A percentile compares a stretch with the other conserved stretches of the same genome.
Evolutionary conservation across 148 eudicot genomes (phyloP).

Genomic region (Nepenthes gracilis): DNA sequence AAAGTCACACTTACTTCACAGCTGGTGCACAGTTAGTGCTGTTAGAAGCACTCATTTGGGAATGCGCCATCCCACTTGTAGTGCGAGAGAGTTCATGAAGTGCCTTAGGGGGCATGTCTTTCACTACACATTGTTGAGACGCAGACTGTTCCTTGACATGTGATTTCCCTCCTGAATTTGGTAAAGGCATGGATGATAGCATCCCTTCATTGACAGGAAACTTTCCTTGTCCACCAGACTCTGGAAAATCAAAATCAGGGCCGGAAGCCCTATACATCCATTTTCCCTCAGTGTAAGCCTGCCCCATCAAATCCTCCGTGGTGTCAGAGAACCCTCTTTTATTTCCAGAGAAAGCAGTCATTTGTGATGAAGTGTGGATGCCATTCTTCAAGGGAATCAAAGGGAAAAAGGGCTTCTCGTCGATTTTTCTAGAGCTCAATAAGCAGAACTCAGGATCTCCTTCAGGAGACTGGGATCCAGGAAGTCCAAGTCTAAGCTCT

Average conservation of each 20-base stretch:
- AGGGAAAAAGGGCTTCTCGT: conserved; percentile 77
- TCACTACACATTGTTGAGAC: conserved; percentile 17
- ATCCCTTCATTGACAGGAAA: conserved; percentile 8
- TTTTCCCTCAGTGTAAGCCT: conserved; percentile 26
- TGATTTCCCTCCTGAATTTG: conserved; percentile 5
- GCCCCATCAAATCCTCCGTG: conserved; percentile 24
- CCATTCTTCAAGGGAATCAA: conserved; percentile 65
- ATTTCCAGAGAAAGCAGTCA: conserved; percentile 55
- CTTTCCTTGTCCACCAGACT: conserved; percentile 26
- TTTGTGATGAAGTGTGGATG: conserved; percentile 25
- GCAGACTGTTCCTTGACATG: conserved; percentile 14
- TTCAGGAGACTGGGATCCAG: conserved; percentile 88
- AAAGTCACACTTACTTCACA: conserved; percentile 47
- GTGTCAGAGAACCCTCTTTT: conserved; percentile 81
- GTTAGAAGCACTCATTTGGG: conserved; percentile 7
- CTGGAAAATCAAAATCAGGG: conserved; percentile 28
- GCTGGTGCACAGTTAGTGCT: conserved; percentile 47
- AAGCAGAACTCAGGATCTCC: conserved; percentile 38
- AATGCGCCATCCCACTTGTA: neutral
- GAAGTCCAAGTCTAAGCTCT: conserved; percentile 87
- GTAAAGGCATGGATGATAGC: conserved; percentile 17
- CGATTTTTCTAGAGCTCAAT: conserved; percentile 43
- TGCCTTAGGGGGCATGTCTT: conserved; percentile 33
- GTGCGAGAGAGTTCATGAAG: conserved; percentile 23
- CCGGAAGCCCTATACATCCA: conserved; percentile 44